phyloP scores from a whole-genome alignment of 768 basidiomycete genomes.

The Suillus plorans region DNA sequence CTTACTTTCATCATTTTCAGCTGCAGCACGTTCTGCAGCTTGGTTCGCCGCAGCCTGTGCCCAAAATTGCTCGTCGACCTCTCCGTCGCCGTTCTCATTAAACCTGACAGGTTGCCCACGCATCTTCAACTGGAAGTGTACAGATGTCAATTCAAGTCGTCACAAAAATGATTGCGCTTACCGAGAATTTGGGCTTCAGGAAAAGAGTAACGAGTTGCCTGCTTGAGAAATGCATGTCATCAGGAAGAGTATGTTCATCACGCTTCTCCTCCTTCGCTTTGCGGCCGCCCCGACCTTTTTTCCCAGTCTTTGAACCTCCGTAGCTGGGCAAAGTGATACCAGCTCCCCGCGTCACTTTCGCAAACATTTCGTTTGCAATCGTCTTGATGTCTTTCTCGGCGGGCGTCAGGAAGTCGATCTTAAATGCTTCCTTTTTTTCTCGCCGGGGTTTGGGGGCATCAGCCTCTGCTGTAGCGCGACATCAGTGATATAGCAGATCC shows the following conservation, averaged over 20 bases:
- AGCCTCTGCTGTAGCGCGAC: conserved; percentile 46
- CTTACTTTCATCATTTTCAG: conserved; percentile 67
- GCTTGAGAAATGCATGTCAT: conserved; percentile 97
- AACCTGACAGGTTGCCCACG: conserved; percentile 62
- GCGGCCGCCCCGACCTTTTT: conserved; percentile 44
- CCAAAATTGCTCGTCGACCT: conserved; percentile 97
- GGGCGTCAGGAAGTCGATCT: conserved; percentile 74
- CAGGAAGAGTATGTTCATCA: conserved; percentile 80
- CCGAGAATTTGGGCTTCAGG: conserved; percentile 93
- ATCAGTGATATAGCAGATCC: conserved; percentile 5
- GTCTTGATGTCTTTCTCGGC: conserved; percentile 60
- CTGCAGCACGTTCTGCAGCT: conserved; percentile 54
- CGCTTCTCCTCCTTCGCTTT: conserved; percentile 58
- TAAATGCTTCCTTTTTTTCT: conserved; percentile 80
- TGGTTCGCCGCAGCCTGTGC: conserved; percentile 90
- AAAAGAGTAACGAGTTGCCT: conserved; percentile 89
- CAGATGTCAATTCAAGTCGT: conserved; percentile 9
- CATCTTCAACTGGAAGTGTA: conserved; percentile 73
- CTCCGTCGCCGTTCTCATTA: conserved; percentile 71
- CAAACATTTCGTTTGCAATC: conserved; percentile 71
- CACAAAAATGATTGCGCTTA: conserved; percentile 39
- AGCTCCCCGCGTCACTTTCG: conserved; percentile 67
- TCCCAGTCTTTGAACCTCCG: conserved; percentile 27
- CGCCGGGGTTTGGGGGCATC: conserved; percentile 50
- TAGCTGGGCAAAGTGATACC: conserved; percentile 68